Percentiles rank a stretch among this genome's conserved stretches.
Conservation (phyloP, 805 yeast species). For the Saturnispora halmiae region DNA sequence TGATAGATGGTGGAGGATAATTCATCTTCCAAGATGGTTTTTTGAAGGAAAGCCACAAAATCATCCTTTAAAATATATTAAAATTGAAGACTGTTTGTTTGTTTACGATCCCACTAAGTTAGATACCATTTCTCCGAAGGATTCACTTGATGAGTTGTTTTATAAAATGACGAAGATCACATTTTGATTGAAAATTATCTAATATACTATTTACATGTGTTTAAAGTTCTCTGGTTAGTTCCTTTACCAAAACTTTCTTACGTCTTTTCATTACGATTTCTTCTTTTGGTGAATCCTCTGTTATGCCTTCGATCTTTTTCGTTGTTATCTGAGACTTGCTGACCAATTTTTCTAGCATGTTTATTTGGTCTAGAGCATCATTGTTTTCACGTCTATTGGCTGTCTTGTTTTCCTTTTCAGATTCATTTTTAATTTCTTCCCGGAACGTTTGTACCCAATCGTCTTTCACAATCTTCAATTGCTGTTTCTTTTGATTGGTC, state of each 20-base stretch:
- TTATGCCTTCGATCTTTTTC: conserved; percentile 3
- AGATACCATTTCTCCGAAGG: conserved; percentile 32
- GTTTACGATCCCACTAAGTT: conserved; percentile 21
- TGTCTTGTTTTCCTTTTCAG: neutral
- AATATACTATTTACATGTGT: neutral
- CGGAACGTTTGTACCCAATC: conserved; percentile 14
- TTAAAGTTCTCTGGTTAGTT: conserved; percentile 11
- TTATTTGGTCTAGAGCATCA: conserved; percentile 16
- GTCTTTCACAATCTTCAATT: conserved; percentile 20
- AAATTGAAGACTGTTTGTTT: conserved; percentile 43
- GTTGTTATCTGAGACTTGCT: conserved; percentile 14
- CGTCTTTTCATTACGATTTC: conserved; percentile 12
- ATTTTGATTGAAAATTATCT: neutral
- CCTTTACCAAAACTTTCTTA: conserved; percentile 11
- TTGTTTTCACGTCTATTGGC: conserved; percentile 3
- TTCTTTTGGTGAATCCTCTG: neutral
- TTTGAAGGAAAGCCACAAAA: conserved; percentile 10
- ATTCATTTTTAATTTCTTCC: conserved; percentile 5
- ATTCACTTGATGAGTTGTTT: conserved; percentile 42
- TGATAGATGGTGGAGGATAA: conserved; percentile 51
- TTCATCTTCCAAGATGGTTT: conserved; percentile 41
- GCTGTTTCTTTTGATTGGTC: conserved; percentile 16
- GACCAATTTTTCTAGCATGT: conserved; percentile 17
- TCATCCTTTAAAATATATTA: conserved; percentile 31
- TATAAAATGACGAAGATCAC: conserved; percentile 21